phyloP scores from a whole-genome alignment of 441 rosid genomes.

The Omphalea diandra region DNA sequence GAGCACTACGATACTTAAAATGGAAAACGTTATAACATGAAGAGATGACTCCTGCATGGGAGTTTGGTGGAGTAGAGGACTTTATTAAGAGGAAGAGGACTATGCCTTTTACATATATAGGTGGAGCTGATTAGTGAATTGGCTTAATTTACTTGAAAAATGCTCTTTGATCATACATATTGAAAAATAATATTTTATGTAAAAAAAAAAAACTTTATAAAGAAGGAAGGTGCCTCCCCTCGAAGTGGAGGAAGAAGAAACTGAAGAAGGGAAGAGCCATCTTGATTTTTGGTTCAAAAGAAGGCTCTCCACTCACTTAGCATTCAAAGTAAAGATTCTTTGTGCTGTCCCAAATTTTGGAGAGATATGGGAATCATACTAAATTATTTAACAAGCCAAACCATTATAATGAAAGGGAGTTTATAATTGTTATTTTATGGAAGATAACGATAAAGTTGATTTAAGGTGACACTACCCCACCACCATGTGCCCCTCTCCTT shows the following conservation, averaged over 20 bases:
- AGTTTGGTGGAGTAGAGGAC: no score
- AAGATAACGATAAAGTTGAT: conserved; percentile 16
- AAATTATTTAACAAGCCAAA: not conserved
- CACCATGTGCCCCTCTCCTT: conserved; percentile 21
- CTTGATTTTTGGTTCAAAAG: conserved; percentile 7
- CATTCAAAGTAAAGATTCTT: conserved; percentile 26
- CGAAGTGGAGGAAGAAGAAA: not conserved
- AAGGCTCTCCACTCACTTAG: conserved; percentile 27
- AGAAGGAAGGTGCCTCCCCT: not conserved
- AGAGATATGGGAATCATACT: conserved; percentile 4
- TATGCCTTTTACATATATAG: no score
- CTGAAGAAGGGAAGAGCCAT: no score
- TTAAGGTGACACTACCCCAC: conserved; percentile 28
- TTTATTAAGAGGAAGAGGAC: no score
- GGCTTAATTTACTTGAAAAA: no score
- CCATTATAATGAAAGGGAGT: conserved; percentile 10
- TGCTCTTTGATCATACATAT: no score
- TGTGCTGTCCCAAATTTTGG: conserved; percentile 13
- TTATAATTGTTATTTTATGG: not conserved
- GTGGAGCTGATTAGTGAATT: no score
- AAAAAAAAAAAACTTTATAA: no score
- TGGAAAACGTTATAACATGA: not conserved
- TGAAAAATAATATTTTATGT: no score
- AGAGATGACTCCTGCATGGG: not conserved
- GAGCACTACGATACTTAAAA: conserved; percentile 1